Base-by-base conservation (phyloP, 805 yeast species). In the Barnettozyma salicaria region DNA sequence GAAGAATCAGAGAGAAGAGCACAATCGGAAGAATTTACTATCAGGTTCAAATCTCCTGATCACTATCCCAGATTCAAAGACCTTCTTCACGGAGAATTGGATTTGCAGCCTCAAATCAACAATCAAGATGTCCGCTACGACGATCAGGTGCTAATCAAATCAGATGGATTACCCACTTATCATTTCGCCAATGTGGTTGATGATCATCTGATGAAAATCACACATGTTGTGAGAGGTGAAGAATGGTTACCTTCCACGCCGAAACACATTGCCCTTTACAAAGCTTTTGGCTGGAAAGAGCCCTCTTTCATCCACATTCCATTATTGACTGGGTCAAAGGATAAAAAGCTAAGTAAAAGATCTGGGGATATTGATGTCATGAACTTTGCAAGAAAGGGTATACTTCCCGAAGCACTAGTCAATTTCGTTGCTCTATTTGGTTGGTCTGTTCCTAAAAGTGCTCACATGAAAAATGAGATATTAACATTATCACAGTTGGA, bases 241-340 rank as follows among this genome's bases (percentile, higher is more conserved):
- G 98, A 92, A 58, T 92, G 99, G 98, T 63, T 92, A 9, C 83
- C 95, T 1, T 86, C 97, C 0, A 92, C 98, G 0, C 96, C 97
- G 2, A 90, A 89, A 50, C 98, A 92, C 53, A 69, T 88, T 31
- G 90, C 96, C 0, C 58, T 92, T 35, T 94, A 92, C 55, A 50
- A 70, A 13, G 95, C 96, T 0, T 80, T 90, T 55, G 86, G 84
- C 0, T 90, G 97, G 97, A 45, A 52, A 0, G 76, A 82, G 1
- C 98, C 99, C 0, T 52, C 68, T 14, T 92, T 76, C 56, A 69
- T 83, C n/a, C 99, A 92, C 55, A 82, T 92, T 33, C 98, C 99
- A 1, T 63, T 92, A 26, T 60, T 92, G 38, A 88, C 96, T 0
- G 76, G 86, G 4, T 54, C 76, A 5, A 64, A 60, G 30, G 87